Evolutionary conservation across 2,329 filamentous ascomycete species (phyloP).

Genomic region (Stagonosporopsis rhizophila): DNA sequence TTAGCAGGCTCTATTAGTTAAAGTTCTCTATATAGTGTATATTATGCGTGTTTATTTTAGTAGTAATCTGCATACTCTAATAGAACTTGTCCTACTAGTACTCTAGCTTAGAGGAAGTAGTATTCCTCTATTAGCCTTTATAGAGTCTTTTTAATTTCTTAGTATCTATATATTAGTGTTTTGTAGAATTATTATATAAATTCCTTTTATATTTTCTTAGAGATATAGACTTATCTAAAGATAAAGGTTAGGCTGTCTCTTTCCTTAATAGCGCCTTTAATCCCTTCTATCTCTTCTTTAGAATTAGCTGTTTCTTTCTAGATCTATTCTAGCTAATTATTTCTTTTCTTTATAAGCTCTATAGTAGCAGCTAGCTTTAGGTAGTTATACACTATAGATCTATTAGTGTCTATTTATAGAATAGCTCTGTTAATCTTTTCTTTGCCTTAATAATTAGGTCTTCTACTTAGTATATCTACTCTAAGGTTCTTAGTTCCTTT

Average conservation of each 20-base stretch:
- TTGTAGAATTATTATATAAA: neutral
- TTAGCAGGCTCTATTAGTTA: neutral
- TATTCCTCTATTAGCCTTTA: neutral
- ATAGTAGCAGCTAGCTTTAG: neutral
- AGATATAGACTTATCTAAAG: neutral
- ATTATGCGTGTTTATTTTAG: neutral
- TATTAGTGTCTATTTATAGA: neutral
- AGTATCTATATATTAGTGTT: neutral
- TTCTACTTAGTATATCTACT: constrained; percentile 1
- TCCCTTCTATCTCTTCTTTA: neutral
- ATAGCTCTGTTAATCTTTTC: neutral
- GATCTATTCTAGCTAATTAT: neutral
- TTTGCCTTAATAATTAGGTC: neutral
- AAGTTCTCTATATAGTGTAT: neutral
- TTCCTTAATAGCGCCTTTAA: neutral
- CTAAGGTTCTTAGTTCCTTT: constrained; percentile 4
- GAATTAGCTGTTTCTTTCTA: neutral
- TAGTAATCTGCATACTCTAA: neutral
- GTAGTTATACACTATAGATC: neutral
- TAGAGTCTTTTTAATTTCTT: neutral
- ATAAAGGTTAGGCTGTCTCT: neutral
- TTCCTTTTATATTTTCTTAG: neutral
- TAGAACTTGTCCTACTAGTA: neutral
- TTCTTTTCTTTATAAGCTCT: neutral
- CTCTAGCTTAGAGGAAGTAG: neutral